A percentile compares a stretch with the other conserved stretches of the same genome.
Conservation (phyloP, 2,329 filamentous ascomycete genomes). For the Penicillium sp. region DNA sequence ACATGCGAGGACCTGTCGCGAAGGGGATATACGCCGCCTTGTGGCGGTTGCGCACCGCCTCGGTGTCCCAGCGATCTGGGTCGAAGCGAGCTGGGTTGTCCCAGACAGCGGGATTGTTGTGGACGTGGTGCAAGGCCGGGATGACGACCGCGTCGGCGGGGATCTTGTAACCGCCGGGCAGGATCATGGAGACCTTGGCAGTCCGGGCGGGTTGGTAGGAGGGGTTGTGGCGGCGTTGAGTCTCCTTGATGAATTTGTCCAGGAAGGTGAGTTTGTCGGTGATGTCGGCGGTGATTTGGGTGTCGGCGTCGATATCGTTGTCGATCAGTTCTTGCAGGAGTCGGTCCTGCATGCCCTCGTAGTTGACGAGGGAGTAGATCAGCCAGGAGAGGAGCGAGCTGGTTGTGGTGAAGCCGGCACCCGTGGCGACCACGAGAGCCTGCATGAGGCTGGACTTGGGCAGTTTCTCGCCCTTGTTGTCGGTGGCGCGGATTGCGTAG, state of each 20-base stretch:
- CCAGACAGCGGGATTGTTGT: conserved; percentile 53
- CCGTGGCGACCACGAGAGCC: conserved; percentile 48
- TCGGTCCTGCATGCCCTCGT: conserved; percentile 52
- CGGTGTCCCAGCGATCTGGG: conserved; percentile 54
- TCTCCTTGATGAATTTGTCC: conserved; percentile 52
- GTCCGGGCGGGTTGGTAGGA: conserved; percentile 58
- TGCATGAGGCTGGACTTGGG: conserved; percentile 22
- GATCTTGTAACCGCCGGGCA: conserved; percentile 56
- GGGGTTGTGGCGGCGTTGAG: conserved; percentile 55
- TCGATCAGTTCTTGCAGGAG: conserved; percentile 55
- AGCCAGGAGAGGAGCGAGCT: conserved; percentile 55
- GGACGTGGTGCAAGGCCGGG: conserved; percentile 43
- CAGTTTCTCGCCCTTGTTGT: conserved; percentile 30
- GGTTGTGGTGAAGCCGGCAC: conserved; percentile 57
- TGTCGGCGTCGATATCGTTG: conserved; percentile 41
- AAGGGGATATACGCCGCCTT: conserved; percentile 55
- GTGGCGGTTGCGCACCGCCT: conserved; percentile 46
- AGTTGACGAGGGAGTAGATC: conserved; percentile 49
- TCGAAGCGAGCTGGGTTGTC: conserved; percentile 54
- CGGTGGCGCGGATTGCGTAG: conserved; percentile 50
- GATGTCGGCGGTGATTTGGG: conserved; percentile 44
- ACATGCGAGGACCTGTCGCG: conserved; percentile 51
- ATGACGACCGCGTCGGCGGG: conserved; percentile 51
- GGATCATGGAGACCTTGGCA: conserved; percentile 49
- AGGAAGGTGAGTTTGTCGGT: conserved; percentile 44